Percentiles rank a stretch among this genome's conserved stretches.
Evolutionary conservation across 2,329 filamentous ascomycete species (phyloP).

Genomic region (Diplodia mutila): DNA sequence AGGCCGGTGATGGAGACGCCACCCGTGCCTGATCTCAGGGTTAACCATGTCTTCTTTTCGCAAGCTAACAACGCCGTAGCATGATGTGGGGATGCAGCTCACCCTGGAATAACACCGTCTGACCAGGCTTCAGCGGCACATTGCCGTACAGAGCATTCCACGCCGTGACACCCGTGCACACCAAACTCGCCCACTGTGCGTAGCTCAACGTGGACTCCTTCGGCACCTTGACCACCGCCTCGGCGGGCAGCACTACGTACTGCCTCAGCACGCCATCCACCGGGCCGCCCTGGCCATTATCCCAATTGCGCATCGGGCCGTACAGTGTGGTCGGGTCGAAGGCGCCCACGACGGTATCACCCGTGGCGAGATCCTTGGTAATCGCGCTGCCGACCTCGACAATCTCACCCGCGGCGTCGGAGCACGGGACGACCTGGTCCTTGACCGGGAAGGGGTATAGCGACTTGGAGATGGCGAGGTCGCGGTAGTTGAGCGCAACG

Average conservation of each 20-base stretch:
- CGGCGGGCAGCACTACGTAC: constrained; percentile 48
- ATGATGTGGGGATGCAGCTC: neutral
- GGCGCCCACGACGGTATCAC: constrained; percentile 1
- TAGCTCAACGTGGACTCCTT: neutral
- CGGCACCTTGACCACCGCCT: constrained; percentile 30
- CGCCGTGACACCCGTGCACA: constrained; percentile 31
- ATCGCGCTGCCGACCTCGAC: constrained; percentile 16
- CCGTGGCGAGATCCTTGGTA: neutral
- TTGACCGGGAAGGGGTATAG: constrained; percentile 8
- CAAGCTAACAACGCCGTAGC: neutral
- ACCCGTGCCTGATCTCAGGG: neutral
- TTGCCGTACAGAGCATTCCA: constrained; percentile 33
- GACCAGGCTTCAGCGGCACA: constrained; percentile 30
- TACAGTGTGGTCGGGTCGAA: constrained; percentile 23
- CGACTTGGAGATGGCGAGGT: constrained; percentile 1
- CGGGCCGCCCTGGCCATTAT: constrained; percentile 32
- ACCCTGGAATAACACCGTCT: constrained; percentile 29
- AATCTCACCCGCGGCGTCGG: constrained; percentile 33
- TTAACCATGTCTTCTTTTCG: constrained; percentile 31
- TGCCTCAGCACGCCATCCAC: constrained; percentile 49
- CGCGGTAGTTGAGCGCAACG: constrained; percentile 23
- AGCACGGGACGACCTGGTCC: constrained; percentile 28
- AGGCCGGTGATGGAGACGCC: constrained; percentile 29
- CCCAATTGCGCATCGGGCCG: constrained; percentile 20
- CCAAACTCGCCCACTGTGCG: constrained; percentile 30